Evolutionary conservation across 345 rosid genomes (phyloP).

Genomic region (Anacardium occidentale): DNA sequence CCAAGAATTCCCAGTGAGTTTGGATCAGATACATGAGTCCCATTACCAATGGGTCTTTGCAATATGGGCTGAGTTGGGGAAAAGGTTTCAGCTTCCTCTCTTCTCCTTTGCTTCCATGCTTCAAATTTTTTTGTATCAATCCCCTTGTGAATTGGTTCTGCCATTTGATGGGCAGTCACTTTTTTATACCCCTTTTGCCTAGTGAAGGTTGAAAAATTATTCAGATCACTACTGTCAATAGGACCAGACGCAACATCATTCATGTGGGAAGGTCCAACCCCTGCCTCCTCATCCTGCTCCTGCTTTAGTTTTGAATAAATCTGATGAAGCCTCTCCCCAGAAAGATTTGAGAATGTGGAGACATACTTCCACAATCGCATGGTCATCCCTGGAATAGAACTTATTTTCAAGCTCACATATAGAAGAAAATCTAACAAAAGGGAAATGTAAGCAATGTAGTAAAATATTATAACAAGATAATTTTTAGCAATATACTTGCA

Average conservation of each 20-base stretch:
- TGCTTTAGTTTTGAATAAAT: constrained; percentile 86
- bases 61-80: constrained; percentile 41
- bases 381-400: constrained; percentile 66
- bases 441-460: not conserved
- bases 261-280: constrained; percentile 65
- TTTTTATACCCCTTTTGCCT: constrained; percentile 59
- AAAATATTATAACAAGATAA: not conserved
- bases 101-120: constrained; percentile 87
- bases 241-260: constrained; percentile 50
- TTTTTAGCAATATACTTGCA: constrained; percentile 1
- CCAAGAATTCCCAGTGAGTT: constrained; percentile 92
- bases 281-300: constrained; percentile 74
- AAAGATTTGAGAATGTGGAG: constrained; percentile 85
- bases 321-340: constrained; percentile 86
- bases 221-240: constrained; percentile 42
- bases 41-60: constrained; percentile 45
- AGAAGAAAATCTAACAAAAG: not conserved
- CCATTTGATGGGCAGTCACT: constrained; percentile 39
- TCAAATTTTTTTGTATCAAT: constrained; percentile 70
- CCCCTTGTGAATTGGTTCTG: constrained; percentile 55
- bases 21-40: constrained; percentile 50
- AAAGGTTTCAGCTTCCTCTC: constrained; percentile 55
- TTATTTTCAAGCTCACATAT: not conserved
- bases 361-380: constrained; percentile 92
- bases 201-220: constrained; percentile 35